Base-by-base conservation (phyloP, 1,284 basidiomycete species). In the Boletus hoseneyae region DNA sequence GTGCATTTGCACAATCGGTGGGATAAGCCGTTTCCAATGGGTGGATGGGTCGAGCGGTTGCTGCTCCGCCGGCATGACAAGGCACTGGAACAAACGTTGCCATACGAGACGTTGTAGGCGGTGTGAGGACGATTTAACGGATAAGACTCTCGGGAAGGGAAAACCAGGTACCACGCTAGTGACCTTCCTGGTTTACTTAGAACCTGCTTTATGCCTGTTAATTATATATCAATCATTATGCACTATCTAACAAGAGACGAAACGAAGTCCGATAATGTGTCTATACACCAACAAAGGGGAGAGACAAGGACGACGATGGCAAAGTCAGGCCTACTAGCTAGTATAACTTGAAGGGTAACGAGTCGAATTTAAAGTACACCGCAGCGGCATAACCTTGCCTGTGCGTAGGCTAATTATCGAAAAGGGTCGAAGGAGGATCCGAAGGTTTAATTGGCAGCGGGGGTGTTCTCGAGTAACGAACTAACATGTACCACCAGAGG, bases 1-100 rank as follows among this genome's bases (percentile, higher is more conserved):
- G 82, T 97, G 25, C 93, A 95, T 71, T 65, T 97, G 57, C 94
- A 97, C 68, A 96, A 96, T 69, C 91, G 93, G 65, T 97, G 93
- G 93, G 78, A 85, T 47, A 93, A 90, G 72, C 64, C 70, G 39
- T 96, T 89, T 59, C 90, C 92, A 0, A 67, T 67, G 40, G 76
- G 71, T 12, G 90, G 93, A 0, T 93, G 93, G 92, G 80, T 97
- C 0, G 82, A 90, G 37, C 72, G 89, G 59, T 58, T 91, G 48
- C 61, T 95, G 53, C 67, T 93, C 57, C 74, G 69, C 49, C 73
- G 76, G 59, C 87, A 90, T 61, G 81, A 87, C 16, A 51, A 56
- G 18, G 36, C 7, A 19, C 21, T 64, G 48, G 45, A 19, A 11
- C 42, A 46, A 12, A 27, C 15, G 4, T 6, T 37, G 19, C 2